Evolutionary conservation across 164 flowering plant genomes (phyloP), one percentile per base, ranked within the genome.

Genomic region (Berberis thunbergii): DNA sequence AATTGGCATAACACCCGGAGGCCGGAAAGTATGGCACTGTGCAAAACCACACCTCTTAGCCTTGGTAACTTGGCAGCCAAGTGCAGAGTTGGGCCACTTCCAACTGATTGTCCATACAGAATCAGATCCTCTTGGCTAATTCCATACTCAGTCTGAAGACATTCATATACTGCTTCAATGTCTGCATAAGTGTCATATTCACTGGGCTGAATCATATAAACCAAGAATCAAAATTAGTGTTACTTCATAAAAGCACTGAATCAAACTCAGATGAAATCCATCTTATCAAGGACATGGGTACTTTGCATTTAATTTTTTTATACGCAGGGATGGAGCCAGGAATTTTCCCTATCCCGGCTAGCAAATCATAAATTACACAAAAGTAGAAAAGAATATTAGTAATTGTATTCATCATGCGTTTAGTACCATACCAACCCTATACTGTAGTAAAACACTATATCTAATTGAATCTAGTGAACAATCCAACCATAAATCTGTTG

Each of bases 21-120:
- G 42, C 98, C 98, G 54, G 98, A 92, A 40, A 92, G 91, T 70
- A 92, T 92, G 64, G 88, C 98, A 76, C 98, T 93, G 61, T 93
- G 98, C 56, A 93, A 84, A 77, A 93, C 96, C 41, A 93, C 91
- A 45, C 97, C 98, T 65, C 98, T 81, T 53, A 93, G 70, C 77
- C 97, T 80, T n/a, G 98, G 98, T 67, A 93, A 65, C 64, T 78
- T 76, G 61, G 98, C 75, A n/a, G 99, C 99, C 80, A 94, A 81
- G 75, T 94, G 96, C 62, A 94, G 68, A 43, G 99, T 94, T 4
- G 99, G 99, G 5, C 99, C 99, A 77, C 99, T 94, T 64, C 98
- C 97, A 54, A 93, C 97, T 10, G 98, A 93, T 73, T 93, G 98
- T 11, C 98, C 98, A 66, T 93, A 93, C 61, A 93, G 70, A 66